Base-by-base conservation (phyloP, 352 stramenopile species). In the Poterioochromonas sp. region DNA sequence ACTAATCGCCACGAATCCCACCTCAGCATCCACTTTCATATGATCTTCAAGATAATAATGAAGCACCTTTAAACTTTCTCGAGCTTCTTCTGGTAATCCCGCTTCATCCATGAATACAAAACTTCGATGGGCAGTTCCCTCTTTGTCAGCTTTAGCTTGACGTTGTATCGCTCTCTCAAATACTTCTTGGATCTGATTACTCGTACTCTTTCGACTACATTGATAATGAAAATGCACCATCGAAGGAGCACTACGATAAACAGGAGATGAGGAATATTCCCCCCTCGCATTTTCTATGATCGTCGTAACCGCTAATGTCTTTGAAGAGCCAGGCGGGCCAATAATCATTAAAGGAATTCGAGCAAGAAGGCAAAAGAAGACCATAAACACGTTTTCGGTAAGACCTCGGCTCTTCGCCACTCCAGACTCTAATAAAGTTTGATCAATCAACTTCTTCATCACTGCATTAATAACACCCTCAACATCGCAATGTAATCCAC, bases 371-470 rank as follows among this genome's bases (percentile, higher is more conserved):
- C 80, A 86, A 15, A 88, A 76, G 34, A 87, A 76, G 29, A 81
- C 83, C 65, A 88, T 84, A 51, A 88, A 88, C 8, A 87, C 43
- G 78, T 88, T 88, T 76, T 88, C 85, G 58, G 81, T 80, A 22
- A 88, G 65, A 12, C 83, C 84, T 58, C 37, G 29, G 20, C 83
- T 88, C 2, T 80, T 40, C n/a, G 84, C 82, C 63, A 88, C 84
- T n/a, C 84, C 85, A 53, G 73, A 51, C 20, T 62, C 78, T 15
- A 82, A 37, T 11, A 34, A 32, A 47, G 83, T 82, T 12, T 83
- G 47, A 37, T 43, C 20, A 5, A 83, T 65, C 5, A 82, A 8
- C 39, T 8, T 51, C 74, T 51, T 26, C 77, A 69, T 69, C 11
- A 22, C 32, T 40, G n/a, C 5, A 47, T 22, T 37, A 8, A 79